Evolutionary conservation across 768 basidiomycete genomes (phyloP), one percentile per base, ranked within the genome.

Genomic region (Suillus spraguei): DNA sequence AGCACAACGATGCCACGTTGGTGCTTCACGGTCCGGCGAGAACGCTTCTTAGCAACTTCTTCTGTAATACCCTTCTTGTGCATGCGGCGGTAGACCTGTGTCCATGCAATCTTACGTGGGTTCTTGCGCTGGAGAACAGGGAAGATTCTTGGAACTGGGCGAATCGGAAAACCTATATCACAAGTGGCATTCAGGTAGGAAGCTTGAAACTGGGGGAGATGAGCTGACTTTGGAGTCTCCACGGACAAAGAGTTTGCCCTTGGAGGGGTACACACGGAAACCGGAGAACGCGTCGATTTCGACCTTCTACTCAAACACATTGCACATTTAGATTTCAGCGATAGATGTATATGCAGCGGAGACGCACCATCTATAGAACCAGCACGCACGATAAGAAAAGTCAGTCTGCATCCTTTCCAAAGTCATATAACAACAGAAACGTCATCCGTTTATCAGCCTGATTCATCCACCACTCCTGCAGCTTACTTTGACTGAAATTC

Each of bases 51-150:
- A 73, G 95, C 95, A 60, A 96, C 92, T 81, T 99, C 97, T 82
- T 99, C 97, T 59, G 95, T 95, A 78, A 99, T 88, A 78, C 97
- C 97, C 89, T 99, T 99, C 89, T 97, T 97, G 88, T 99, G 97
- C 90, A 97, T 94, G 71, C 95, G 91, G 68, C 94, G 91, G 86
- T 92, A 97, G 66, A 91, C 87, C 71, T 83, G 80, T 44, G 97
- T 99, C 97, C 97, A 99, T 67, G 97, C 91, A 81, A 99, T 95
- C 88, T 99, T 99, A 77, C 97, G 94, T 60, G 97, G 97, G 85
- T 99, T 99, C 85, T 99, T 99, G 83, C 97, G 93, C 80, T 99
- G 97, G 64, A 92, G 89, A 99, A 99, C 69, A 99, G 91, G 65
- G 97, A 98, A 66, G 95, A 86, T 88, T 92, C 87, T 99, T 99